These are phyloP conservation scores for Drosera spatulata DNA, from an alignment of 179 eudicot genomes.

Conservation along the genomic window DNA sequence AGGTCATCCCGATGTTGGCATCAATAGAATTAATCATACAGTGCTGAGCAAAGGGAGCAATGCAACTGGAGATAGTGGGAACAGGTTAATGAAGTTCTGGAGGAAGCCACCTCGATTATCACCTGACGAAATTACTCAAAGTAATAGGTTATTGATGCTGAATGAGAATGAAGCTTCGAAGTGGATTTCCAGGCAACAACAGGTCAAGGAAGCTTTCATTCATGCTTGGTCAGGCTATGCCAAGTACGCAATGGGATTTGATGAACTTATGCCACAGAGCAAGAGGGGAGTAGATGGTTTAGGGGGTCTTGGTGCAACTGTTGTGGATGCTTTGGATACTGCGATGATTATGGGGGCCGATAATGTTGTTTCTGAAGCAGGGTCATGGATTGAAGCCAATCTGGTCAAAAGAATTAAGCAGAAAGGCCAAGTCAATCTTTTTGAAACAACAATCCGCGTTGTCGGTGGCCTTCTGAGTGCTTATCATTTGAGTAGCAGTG, in stretches of 20 bases:
- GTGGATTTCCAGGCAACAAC: conserved; percentile 60
- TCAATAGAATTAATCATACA: conserved; percentile 16
- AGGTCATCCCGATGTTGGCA: conserved; percentile 18
- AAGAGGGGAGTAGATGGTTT: conserved; percentile 77
- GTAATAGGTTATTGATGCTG: conserved; percentile 20
- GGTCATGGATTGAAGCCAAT: conserved; percentile 84
- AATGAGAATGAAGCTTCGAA: conserved; percentile 7
- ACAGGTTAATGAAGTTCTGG: conserved; percentile 36
- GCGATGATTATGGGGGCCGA: conserved; percentile 92
- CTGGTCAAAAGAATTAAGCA: conserved; percentile 61
- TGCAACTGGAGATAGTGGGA: conserved; percentile 21
- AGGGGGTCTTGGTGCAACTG: conserved; percentile 96
- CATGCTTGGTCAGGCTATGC: conserved; percentile 98
- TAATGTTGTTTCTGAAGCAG: conserved; percentile 82
- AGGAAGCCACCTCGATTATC: conserved; percentile 75
- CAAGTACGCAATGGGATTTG: conserved; percentile 79
- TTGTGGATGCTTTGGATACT: conserved; percentile 92
- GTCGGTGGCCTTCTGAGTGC: conserved; percentile 98
- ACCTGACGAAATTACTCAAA: conserved; percentile 65
- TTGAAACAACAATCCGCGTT: conserved; percentile 95
- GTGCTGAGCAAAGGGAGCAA: conserved; percentile 20
- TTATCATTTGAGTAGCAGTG: conserved; percentile 71
- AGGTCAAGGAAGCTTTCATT: conserved; percentile 68
- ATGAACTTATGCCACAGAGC: conserved; percentile 91
- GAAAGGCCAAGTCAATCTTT: conserved; percentile 89